Evolutionary conservation across 106 monocot genomes (phyloP), one percentile per base, ranked within the genome.

Genomic region (Phalaenopsis aphrodite): DNA sequence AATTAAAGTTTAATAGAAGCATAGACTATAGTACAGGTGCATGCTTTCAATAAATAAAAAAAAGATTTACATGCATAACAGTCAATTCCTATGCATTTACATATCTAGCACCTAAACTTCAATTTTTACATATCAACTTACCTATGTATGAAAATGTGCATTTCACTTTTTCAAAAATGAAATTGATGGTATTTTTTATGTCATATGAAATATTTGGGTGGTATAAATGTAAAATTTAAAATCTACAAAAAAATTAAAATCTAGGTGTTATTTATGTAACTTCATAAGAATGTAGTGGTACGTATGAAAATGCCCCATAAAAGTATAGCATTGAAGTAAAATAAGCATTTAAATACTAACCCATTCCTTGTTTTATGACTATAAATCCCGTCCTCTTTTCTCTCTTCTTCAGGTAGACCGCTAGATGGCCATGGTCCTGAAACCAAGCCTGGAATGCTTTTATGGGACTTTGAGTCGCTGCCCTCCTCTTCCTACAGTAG

Each of bases 401-500:
- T 79, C 45, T 88, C 85, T 58, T 86, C 87, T 58, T 86, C 85
- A 30, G 82, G 72, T 38, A 82, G 41, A 75, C 8, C 61, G 58
- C 56, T 88, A 8, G 85, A 83, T 72, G 48, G 58, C 74, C 79
- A 85, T 55, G 55, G 55, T n/a, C 30, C 56, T 30, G 81, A 85
- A 57, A 46, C 67, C 30, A 23, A 23, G 45, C 77, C 79, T 75
- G 77, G 18, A 55, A 65, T 48, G 79, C 38, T 30, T 78, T 82
- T 84, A 10, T 45, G 21, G 47, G 82, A 55, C 72, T 73, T 81
- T 18, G 79, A 10, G 42, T 19, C 78, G 46, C 73, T 79, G 8
- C 30, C 75, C 46, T 93, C 88, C 41, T 56, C 86, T 43, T 92
- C 98, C 98, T 98, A 94, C 90, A 96, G 91, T 88, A 91, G 91